Base-by-base conservation (phyloP, 768 basidiomycete genomes). In the Cubamyces lactineus region DNA sequence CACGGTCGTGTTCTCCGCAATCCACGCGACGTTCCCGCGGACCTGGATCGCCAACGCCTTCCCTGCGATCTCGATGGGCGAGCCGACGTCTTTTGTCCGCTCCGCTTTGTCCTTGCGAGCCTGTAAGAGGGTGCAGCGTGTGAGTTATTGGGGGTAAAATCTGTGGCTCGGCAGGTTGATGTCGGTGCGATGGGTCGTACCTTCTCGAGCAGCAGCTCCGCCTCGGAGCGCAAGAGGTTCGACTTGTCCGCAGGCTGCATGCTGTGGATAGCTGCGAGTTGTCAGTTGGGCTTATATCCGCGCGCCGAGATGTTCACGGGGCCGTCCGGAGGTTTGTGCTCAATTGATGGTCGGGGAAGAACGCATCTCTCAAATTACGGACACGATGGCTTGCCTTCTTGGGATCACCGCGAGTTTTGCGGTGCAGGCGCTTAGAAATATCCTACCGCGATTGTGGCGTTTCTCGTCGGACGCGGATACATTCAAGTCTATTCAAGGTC, bases 1-100 rank as follows among this genome's bases (percentile, higher is more conserved):
- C 6, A 88, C 80, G 57, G 86, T 84, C 0, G 92, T 89, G 69
- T 89, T 96, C 72, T 95, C 96, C 23, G 91, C 95, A 47, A 93
- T 87, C 92, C 92, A 98, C 0, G 86, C 93, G 21, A 83, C 74
- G 41, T 84, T 80, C 5, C 81, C 88, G 39, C 80, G 76, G 47
- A 97, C 74, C 24, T 85, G 76, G 6, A 97, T 78, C 23, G 82
- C 85, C 40, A 98, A 75, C 3, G 94, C 86, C 69, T 89, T 94
- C 28, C 89, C 89, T 7, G 79, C 69, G 39, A 97, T 81, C 55
- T 86, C 79, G 59, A 98, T 88, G 2, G 96, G 95, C 23, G 84
- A 79, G 2, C 96, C 96, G 21, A 92, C 75, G 2, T 82, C 74
- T 67, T 90, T 91, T 40, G 82, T 87, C 51, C 82, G 80, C 64